Evolutionary conservation across 495 filamentous ascomycete species (phyloP), one percentile per base, ranked within the genome.

Genomic region (Lasiosphaeria miniovina): DNA sequence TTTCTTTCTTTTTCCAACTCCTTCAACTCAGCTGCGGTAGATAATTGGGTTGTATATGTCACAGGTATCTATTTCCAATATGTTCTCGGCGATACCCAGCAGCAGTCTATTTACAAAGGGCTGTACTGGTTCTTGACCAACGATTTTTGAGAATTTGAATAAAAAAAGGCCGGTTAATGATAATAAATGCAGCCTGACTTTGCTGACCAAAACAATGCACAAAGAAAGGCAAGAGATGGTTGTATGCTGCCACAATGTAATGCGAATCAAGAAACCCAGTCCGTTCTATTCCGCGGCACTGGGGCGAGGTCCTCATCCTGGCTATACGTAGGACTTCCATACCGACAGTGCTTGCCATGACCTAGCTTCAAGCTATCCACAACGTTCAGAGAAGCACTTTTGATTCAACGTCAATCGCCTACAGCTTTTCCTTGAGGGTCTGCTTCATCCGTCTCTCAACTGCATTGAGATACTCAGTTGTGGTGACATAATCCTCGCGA

Each of bases 381-480:
- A 24, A 7, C 15, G 14, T 9, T 9, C 6, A 24, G 48, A 24
- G 15, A 9, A 17, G 32, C 0, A 2, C 12, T 14, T 15, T 9
- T 65, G 5, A 51, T 60, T 68, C 2, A 24, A 24, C 24, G 24
- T 24, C 24, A 24, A 24, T 46, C 12, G 6, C 5, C 11, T 75
- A 81, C 62, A 77, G 69, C 75, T 82, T 84, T 71, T 80, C 75
- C 71, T 81, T 80, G 56, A 84, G 73, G 48, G 65, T 68, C 52
- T 68, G 72, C 85, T 90, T 91, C 73, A 98, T 76, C 71, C 91
- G 77, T 74, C 83, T 84, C 86, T 96, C 93, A 53, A 98, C 91
- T 9, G 93, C 93, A 66, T 86, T 82, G 74, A 97, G 71, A 79
- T 96, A 97, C 77, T 91, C 90, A 60, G 74, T 80, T 55, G 94